These are phyloP conservation scores for Phyllosticta citriasiana DNA, from an alignment of 2,329 filamentous ascomycete genomes.

Conservation along the genomic window DNA sequence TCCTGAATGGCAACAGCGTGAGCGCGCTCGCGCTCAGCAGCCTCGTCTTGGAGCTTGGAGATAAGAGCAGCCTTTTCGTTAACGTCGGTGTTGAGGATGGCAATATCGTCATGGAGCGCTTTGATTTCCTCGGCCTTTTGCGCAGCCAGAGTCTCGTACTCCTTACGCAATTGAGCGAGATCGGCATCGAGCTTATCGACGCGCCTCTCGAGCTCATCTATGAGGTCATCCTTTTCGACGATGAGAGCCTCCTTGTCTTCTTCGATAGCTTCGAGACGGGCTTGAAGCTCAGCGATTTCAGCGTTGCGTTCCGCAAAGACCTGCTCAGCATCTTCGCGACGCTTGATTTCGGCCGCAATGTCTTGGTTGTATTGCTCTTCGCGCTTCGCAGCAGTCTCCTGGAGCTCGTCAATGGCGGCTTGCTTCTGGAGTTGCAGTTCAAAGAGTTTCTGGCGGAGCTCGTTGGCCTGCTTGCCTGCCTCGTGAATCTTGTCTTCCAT, in stretches of 20 bases:
- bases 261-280: constrained; percentile 23
- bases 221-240: constrained; percentile 23
- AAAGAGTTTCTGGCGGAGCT: constrained; percentile 39
- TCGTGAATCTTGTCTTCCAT: constrained; percentile 31
- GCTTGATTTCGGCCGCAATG: constrained; percentile 28
- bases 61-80: constrained; percentile 20
- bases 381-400: constrained; percentile 27
- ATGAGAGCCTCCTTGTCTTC: constrained; percentile 21
- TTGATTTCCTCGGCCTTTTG: constrained; percentile 22
- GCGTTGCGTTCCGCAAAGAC: constrained; percentile 23
- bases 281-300: constrained; percentile 26
- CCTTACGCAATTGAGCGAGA: constrained; percentile 22
- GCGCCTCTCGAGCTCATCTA: constrained; percentile 21
- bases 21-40: constrained; percentile 21
- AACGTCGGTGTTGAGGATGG: constrained; percentile 26
- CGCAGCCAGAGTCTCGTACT: constrained; percentile 20
- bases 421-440: constrained; percentile 35
- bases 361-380: constrained; percentile 30
- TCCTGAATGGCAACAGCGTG: constrained; percentile 18
- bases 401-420: constrained; percentile 27
- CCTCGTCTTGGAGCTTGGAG: constrained; percentile 21
- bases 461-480: constrained; percentile 36
- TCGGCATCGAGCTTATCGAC: constrained; percentile 26
- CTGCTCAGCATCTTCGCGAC: constrained; percentile 29
- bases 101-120: constrained; percentile 20